Percentiles rank a stretch among this genome's conserved stretches.
Evolutionary conservation across 2,329 filamentous ascomycete genomes (phyloP).

Genomic region (Chaetoscypha palmicola): DNA sequence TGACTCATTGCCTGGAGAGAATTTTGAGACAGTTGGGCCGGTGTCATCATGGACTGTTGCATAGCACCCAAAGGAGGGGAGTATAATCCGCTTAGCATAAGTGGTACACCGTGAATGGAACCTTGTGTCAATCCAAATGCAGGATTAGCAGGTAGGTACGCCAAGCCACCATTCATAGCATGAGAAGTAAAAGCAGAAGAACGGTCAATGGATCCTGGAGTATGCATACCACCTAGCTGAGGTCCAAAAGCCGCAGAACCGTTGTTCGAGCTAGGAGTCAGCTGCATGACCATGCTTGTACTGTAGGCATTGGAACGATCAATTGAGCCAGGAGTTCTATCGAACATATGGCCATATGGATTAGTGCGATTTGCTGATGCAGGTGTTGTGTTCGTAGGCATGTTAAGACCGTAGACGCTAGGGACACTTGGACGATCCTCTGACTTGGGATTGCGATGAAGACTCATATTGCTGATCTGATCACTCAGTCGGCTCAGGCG

Average conservation of each 20-base stretch:
- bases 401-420: background rate
- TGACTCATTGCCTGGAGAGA: background rate
- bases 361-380: background rate
- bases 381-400: background rate
- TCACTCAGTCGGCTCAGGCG: background rate
- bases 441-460: background rate
- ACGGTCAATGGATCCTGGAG: slow-evolving; percentile 3
- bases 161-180: background rate
- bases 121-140: slow-evolving; percentile 2
- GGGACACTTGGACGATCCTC: background rate
- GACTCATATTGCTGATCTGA: background rate
- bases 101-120: slow-evolving; percentile 4
- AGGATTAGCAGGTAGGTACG: slow-evolving; percentile 3
- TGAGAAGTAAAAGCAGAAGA: background rate
- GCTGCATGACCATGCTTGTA: background rate
- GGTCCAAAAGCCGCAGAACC: background rate
- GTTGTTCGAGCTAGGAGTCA: background rate
- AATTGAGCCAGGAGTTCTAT: slow-evolving; percentile 2
- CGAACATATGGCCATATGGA: background rate
- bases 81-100: slow-evolving; percentile 4
- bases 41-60: slow-evolving; percentile 5
- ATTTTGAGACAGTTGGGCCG: background rate
- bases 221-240: background rate
- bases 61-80: background rate
- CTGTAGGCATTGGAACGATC: slow-evolving; percentile 1